phyloP scores from a whole-genome alignment of 495 filamentous ascomycete species.

The Lophium mytilinum region DNA sequence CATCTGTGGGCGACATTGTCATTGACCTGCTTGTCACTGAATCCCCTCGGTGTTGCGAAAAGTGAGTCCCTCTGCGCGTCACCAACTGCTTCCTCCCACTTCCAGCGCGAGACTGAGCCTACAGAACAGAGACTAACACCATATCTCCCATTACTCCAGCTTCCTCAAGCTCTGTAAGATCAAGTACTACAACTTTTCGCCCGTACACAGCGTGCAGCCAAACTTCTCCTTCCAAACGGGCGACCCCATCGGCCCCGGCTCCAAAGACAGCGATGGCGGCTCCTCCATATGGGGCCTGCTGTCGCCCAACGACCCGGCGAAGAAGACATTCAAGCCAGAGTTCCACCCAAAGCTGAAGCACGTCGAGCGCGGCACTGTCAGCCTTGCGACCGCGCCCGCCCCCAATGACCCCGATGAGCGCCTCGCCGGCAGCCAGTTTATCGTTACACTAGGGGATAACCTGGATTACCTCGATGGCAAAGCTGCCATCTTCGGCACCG shows the following conservation, averaged over 20 bases:
- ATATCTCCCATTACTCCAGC: conserved; percentile 42
- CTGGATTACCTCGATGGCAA: conserved; percentile 85
- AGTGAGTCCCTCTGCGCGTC: conserved; percentile 49
- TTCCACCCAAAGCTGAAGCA: conserved; percentile 81
- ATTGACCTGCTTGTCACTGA: conserved; percentile 84
- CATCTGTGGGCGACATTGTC: conserved; percentile 84
- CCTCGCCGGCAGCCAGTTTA: conserved; percentile 79
- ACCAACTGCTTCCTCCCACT: conserved; percentile 10
- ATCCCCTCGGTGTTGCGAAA: conserved; percentile 82
- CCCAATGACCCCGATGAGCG: conserved; percentile 70
- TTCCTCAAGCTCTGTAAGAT: conserved; percentile 96
- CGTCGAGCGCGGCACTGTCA: conserved; percentile 77
- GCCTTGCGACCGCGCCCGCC: conserved; percentile 81
- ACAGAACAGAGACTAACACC: conserved; percentile 44
- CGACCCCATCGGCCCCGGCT: conserved; percentile 80
- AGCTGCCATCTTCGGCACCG: conserved; percentile 87
- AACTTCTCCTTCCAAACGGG: conserved; percentile 93
- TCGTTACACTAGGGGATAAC: conserved; percentile 79
- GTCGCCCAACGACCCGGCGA: conserved; percentile 49
- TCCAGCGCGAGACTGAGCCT: conserved; percentile 31
- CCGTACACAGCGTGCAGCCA: conserved; percentile 78
- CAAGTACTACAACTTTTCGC: conserved; percentile 97
- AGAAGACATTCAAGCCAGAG: conserved; percentile 73
- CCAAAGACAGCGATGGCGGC: conserved; percentile 77
- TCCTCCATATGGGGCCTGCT: conserved; percentile 84